Conservation (phyloP, 345 rosid species). For the Passiflora organensis region DNA sequence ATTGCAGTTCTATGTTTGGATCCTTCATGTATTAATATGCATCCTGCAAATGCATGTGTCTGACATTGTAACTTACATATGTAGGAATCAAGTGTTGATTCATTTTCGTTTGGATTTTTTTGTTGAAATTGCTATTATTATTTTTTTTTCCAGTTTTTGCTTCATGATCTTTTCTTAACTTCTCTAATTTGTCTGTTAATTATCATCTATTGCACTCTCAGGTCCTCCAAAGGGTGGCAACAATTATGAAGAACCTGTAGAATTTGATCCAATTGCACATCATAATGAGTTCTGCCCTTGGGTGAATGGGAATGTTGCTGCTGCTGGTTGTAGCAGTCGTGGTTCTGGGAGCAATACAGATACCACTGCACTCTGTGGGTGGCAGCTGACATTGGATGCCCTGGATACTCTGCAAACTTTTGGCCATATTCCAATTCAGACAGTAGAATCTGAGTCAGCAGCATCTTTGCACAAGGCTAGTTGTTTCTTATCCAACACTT, state of each 20-base stretch:
- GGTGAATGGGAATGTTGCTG: slow-evolving; percentile 98
- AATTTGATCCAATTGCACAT: slow-evolving; percentile 87
- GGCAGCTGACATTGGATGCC: slow-evolving; percentile 94
- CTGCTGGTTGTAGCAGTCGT: slow-evolving; percentile 73
- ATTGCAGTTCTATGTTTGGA: no score
- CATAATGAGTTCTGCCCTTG: slow-evolving; percentile 96
- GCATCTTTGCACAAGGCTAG: slow-evolving; percentile 88
- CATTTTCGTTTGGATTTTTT: no score
- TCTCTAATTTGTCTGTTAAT: slow-evolving; percentile 7
- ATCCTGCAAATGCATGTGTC: no score
- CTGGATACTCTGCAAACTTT: slow-evolving; percentile 60
- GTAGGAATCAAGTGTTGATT: no score
- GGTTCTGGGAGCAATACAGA: slow-evolving; percentile 49
- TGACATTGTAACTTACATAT: no score
- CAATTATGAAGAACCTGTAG: slow-evolving; percentile 70
- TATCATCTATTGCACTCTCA: slow-evolving; percentile 29
- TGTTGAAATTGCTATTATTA: no score
- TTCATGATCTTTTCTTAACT: background rate
- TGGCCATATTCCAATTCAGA: slow-evolving; percentile 63
- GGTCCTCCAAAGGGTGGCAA: slow-evolving; percentile 82
- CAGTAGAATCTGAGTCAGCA: slow-evolving; percentile 88
- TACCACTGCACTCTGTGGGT: slow-evolving; percentile 69
- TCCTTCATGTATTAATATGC: no score
- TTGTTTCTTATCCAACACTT: background rate
- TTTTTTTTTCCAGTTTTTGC: slow-evolving; percentile 3